phyloP scores from a whole-genome alignment of 495 filamentous ascomycete genomes.

The Niebla homalea region DNA sequence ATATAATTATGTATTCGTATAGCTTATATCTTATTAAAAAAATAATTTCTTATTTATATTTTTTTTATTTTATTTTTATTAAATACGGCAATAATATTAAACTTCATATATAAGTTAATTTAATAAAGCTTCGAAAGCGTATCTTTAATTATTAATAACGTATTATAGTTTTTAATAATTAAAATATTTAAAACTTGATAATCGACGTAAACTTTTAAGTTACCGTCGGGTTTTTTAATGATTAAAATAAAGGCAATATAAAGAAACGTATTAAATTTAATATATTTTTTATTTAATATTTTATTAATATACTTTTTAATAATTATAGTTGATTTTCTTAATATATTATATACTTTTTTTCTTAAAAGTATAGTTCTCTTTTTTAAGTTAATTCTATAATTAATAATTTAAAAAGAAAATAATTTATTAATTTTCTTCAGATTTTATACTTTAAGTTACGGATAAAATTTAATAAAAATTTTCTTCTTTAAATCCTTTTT shows the following conservation, averaged over 20 bases:
- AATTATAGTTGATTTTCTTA: background rate
- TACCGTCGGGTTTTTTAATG: background rate
- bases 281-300: background rate
- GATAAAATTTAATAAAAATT: no score
- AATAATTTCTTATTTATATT: background rate
- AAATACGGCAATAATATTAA: background rate
- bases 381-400: conserved; percentile 1
- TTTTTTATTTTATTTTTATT: background rate
- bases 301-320: background rate
- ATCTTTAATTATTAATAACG: background rate
- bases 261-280: background rate
- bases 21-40: background rate
- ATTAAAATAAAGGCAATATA: background rate
- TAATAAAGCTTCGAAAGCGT: background rate
- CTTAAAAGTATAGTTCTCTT: background rate
- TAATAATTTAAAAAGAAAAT: background rate
- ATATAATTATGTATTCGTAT: background rate
- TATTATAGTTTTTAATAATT: background rate
- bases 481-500: no score
- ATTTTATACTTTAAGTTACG: no score
- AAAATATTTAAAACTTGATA: conserved; percentile 1
- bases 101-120: background rate
- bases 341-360: background rate
- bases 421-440: background rate
- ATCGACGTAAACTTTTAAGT: background rate